These are phyloP conservation scores for Trichoderma virens DNA, from an alignment of 495 filamentous ascomycete species.

Conservation along the genomic window DNA sequence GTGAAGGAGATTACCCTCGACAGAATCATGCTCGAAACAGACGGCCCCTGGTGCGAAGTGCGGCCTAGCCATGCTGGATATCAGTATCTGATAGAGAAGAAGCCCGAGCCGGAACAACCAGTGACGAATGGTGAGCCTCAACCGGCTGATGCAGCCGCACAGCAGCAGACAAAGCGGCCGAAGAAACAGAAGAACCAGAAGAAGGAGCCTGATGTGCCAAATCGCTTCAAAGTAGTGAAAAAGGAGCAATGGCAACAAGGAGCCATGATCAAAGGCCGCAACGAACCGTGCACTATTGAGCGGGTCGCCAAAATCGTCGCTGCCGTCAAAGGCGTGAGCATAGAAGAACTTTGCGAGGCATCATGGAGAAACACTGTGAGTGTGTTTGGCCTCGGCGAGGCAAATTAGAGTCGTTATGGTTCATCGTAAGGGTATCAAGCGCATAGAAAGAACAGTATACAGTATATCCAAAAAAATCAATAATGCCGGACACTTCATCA, in stretches of 20 bases:
- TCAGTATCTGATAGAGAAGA: slow-evolving; percentile 41
- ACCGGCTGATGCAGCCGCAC: neutral
- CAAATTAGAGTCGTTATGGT: slow-evolving; percentile 4
- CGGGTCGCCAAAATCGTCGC: slow-evolving; percentile 84
- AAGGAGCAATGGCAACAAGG: slow-evolving; percentile 87
- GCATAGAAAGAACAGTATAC: slow-evolving; percentile 9
- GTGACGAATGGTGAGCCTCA: slow-evolving; percentile 9
- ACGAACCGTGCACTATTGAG: slow-evolving; percentile 78
- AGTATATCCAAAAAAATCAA: slow-evolving; percentile 7
- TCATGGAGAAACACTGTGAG: slow-evolving; percentile 76
- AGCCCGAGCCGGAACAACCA: neutral
- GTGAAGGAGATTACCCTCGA: slow-evolving; percentile 67
- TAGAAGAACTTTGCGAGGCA: slow-evolving; percentile 78
- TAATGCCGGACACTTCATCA: slow-evolving; percentile 14
- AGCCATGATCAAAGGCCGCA: slow-evolving; percentile 80
- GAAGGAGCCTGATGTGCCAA: slow-evolving; percentile 37
- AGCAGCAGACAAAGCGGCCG: slow-evolving; percentile 18
- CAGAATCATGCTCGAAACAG: slow-evolving; percentile 81
- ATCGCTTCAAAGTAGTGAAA: slow-evolving; percentile 57
- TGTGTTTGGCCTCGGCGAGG: slow-evolving; percentile 68
- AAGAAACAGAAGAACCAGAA: slow-evolving; percentile 34
- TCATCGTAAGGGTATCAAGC: slow-evolving; percentile 11
- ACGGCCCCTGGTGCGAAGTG: slow-evolving; percentile 84
- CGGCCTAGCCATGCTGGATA: slow-evolving; percentile 56
- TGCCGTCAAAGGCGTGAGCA: slow-evolving; percentile 64